A percentile compares a stretch with the other conserved stretches of the same genome.
phyloP scores from a whole-genome alignment of 352 stramenopile genomes.

The Pythium apleroticum region DNA sequence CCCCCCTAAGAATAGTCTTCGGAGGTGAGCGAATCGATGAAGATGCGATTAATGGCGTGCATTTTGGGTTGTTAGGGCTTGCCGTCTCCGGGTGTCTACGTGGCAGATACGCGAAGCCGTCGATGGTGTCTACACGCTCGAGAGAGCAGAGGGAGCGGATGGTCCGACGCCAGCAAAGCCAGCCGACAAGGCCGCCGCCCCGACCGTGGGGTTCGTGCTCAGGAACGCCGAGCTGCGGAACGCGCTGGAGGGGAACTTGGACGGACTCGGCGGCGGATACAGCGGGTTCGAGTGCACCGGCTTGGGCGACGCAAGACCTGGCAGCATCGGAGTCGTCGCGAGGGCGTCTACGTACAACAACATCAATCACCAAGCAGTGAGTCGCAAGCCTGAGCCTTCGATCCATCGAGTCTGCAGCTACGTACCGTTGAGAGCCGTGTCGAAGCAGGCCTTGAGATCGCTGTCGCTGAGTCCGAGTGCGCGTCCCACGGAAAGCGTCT shows the following conservation, averaged over 20 bases:
- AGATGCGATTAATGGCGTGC: not conserved
- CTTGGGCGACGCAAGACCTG: not conserved
- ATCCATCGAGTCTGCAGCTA: no score
- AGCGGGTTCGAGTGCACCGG: conserved; percentile 12
- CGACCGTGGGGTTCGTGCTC: conserved; percentile 24
- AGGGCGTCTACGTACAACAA: not conserved
- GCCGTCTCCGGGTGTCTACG: not conserved
- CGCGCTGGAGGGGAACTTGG: conserved; percentile 36
- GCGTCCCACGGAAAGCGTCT: conserved; percentile 33
- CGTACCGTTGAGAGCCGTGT: conserved; percentile 24
- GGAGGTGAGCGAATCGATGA: not conserved
- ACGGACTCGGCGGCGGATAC: conserved; percentile 32
- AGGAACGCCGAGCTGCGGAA: conserved; percentile 31
- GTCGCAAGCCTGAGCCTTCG: no score
- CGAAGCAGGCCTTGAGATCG: conserved; percentile 38
- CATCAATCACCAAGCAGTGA: no score
- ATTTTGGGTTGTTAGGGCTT: not conserved
- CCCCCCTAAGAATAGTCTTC: not conserved
- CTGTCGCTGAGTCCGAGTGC: conserved; percentile 34
- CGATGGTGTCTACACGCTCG: conserved; percentile 10
- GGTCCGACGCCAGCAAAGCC: conserved; percentile 23
- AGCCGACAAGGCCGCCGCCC: conserved; percentile 21
- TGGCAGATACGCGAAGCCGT: not conserved
- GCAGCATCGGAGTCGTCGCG: not conserved
- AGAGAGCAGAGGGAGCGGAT: conserved; percentile 8